phyloP scores from a whole-genome alignment of 306 rosid genomes.

The Vigna nakashimae region DNA sequence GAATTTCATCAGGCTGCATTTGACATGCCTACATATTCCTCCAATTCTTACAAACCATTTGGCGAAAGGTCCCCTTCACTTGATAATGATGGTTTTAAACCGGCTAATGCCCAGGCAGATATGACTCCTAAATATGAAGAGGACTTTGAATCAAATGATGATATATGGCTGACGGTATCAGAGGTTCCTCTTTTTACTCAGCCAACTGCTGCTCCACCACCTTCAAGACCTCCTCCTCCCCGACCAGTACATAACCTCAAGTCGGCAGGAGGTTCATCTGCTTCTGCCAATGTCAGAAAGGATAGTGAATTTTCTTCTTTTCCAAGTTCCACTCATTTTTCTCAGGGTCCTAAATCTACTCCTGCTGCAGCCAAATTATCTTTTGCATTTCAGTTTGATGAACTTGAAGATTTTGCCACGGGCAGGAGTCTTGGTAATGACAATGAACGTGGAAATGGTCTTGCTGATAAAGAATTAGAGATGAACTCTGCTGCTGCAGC shows the following conservation, averaged over 20 bases:
- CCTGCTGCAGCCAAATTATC: slow-evolving; percentile 63
- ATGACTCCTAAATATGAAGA: slow-evolving; percentile 69
- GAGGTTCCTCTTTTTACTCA: slow-evolving; percentile 94
- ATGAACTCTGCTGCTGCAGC: slow-evolving; percentile 95
- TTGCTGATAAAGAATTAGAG: slow-evolving; percentile 75
- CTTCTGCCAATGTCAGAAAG: slow-evolving; percentile 61
- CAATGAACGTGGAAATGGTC: slow-evolving; percentile 57
- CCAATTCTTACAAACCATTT: slow-evolving; percentile 58
- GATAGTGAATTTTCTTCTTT: slow-evolving; percentile 62
- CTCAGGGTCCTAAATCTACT: slow-evolving; percentile 63
- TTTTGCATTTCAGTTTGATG: slow-evolving; percentile 62
- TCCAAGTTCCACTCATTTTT: slow-evolving; percentile 59
- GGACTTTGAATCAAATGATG: slow-evolving; percentile 61
- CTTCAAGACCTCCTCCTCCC: slow-evolving; percentile 99
- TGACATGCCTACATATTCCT: slow-evolving; percentile 68
- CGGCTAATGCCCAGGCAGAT: slow-evolving; percentile 53
- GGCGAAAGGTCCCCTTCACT: slow-evolving; percentile 68
- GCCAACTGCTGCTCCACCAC: slow-evolving; percentile 96
- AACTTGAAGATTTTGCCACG: slow-evolving; percentile 72
- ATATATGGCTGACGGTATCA: slow-evolving; percentile 87
- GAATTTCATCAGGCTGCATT: slow-evolving; percentile 69
- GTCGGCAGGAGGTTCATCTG: slow-evolving; percentile 54
- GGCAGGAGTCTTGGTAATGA: slow-evolving; percentile 58
- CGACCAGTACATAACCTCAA: slow-evolving; percentile 73
- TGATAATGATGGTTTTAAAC: slow-evolving; percentile 52